Percentiles rank a stretch among this genome's conserved stretches.
Evolutionary conservation across 768 basidiomycete genomes (phyloP).

Genomic region (Chalciporus pseudorubinellus): DNA sequence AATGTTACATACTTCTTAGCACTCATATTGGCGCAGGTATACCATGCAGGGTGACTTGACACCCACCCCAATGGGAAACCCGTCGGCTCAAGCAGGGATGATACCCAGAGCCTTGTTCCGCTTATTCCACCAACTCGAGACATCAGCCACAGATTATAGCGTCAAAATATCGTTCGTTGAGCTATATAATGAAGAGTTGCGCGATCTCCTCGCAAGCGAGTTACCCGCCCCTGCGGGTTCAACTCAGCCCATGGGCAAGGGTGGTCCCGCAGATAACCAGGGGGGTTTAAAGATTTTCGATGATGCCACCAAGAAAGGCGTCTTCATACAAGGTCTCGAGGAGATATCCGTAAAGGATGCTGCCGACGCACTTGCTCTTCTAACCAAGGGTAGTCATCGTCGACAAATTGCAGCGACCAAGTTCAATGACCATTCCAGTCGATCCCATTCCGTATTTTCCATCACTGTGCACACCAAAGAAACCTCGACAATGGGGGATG

Average conservation of each 20-base stretch:
- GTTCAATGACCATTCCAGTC: constrained; percentile 96
- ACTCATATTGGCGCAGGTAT: constrained; percentile 49
- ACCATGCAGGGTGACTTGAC: constrained; percentile 97
- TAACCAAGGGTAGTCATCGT: constrained; percentile 86
- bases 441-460: constrained; percentile 97
- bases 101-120: constrained; percentile 91
- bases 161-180: constrained; percentile 95
- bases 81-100: constrained; percentile 89
- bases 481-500: constrained; percentile 71
- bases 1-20: not conserved
- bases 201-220: constrained; percentile 87
- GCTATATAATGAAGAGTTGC: constrained; percentile 96
- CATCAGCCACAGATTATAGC: constrained; percentile 74
- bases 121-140: constrained; percentile 85
- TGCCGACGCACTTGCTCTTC: constrained; percentile 75
- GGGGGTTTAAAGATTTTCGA: constrained; percentile 88
- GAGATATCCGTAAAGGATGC: constrained; percentile 83
- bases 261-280: constrained; percentile 47
- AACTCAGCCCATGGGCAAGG: constrained; percentile 77
- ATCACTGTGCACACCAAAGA: constrained; percentile 93
- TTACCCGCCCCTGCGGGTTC: constrained; percentile 63
- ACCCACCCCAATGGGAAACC: constrained; percentile 82
- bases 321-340: constrained; percentile 93
- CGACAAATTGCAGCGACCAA: constrained; percentile 94
- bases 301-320: constrained; percentile 82